Percentiles rank a stretch among this genome's conserved stretches.
Evolutionary conservation across 768 basidiomycete species (phyloP).

Genomic region (Boletus sp.): DNA sequence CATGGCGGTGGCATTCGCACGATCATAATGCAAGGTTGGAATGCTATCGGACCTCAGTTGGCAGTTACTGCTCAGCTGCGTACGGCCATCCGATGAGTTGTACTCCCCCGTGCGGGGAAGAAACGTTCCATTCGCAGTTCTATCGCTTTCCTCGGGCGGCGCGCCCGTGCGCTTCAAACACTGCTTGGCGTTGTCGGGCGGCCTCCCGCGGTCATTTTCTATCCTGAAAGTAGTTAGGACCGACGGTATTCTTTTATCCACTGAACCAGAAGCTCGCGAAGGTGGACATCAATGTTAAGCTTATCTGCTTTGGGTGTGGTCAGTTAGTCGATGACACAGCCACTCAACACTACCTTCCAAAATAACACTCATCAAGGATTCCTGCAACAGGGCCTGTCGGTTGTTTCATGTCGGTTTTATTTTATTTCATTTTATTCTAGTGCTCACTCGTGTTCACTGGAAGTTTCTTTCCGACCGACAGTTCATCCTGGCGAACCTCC

Average conservation of each 20-base stretch:
- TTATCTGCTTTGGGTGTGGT: neutral
- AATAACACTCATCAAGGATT: conserved; percentile 17
- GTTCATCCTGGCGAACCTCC: conserved; percentile 31
- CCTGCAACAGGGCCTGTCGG: conserved; percentile 24
- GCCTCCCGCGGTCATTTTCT: neutral
- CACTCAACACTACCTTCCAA: conserved; percentile 6
- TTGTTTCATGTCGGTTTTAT: conserved; percentile 15
- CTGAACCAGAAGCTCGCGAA: neutral
- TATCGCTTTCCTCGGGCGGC: too few relatives aligned
- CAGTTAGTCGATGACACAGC: conserved; percentile 18
- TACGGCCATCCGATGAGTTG: too few relatives aligned
- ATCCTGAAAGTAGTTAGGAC: neutral
- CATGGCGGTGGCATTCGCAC: neutral
- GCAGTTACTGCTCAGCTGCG: neutral
- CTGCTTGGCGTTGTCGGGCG: neutral
- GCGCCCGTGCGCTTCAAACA: neutral
- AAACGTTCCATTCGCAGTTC: too few relatives aligned
- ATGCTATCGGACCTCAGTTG: neutral
- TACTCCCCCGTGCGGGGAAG: neutral
- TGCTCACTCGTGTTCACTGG: neutral
- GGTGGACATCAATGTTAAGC: neutral
- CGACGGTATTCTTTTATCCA: neutral
- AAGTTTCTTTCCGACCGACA: conserved; percentile 26
- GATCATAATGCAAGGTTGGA: neutral
- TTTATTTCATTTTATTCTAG: neutral